phyloP scores from a whole-genome alignment of 2,329 filamentous ascomycete species.

The Gremmenia infestans region DNA sequence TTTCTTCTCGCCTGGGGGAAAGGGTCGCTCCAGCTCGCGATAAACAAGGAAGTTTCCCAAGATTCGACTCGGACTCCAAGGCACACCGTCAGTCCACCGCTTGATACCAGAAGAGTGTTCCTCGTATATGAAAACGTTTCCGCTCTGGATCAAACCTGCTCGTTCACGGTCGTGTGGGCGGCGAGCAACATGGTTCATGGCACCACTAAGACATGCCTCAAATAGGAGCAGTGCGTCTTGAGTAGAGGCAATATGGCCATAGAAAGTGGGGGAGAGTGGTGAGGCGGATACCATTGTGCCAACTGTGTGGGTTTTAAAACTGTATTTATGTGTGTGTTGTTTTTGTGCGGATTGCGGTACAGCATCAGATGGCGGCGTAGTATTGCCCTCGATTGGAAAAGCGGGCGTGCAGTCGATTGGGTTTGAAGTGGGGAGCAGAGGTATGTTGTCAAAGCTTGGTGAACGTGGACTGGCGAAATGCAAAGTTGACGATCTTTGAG shows the following conservation, averaged over 20 bases:
- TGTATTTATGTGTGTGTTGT: constrained; percentile 5
- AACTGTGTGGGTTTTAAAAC: not conserved
- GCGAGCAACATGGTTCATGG: constrained; percentile 70
- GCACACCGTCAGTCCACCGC: constrained; percentile 87
- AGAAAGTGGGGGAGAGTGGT: constrained; percentile 22
- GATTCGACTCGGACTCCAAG: constrained; percentile 90
- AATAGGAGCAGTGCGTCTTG: constrained; percentile 70
- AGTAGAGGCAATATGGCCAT: constrained; percentile 26
- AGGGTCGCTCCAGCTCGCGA: constrained; percentile 94
- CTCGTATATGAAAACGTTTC: constrained; percentile 87
- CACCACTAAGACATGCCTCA: constrained; percentile 69
- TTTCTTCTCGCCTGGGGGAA: constrained; percentile 81
- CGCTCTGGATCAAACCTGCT: constrained; percentile 70
- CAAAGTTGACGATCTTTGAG: not conserved
- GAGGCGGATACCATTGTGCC: constrained; percentile 18
- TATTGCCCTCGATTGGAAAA: constrained; percentile 16
- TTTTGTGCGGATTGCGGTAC: constrained; percentile 2
- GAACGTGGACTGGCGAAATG: not conserved
- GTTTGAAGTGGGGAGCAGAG: constrained; percentile 11
- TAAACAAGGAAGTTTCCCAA: constrained; percentile 97
- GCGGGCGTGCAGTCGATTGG: constrained; percentile 9
- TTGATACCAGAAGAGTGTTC: constrained; percentile 89
- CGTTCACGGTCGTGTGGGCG: constrained; percentile 84
- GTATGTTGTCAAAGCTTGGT: constrained; percentile 16
- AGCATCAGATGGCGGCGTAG: constrained; percentile 18